Evolutionary conservation across 2,329 filamentous ascomycete genomes (phyloP).

Genomic region (Ascochyta lentis): DNA sequence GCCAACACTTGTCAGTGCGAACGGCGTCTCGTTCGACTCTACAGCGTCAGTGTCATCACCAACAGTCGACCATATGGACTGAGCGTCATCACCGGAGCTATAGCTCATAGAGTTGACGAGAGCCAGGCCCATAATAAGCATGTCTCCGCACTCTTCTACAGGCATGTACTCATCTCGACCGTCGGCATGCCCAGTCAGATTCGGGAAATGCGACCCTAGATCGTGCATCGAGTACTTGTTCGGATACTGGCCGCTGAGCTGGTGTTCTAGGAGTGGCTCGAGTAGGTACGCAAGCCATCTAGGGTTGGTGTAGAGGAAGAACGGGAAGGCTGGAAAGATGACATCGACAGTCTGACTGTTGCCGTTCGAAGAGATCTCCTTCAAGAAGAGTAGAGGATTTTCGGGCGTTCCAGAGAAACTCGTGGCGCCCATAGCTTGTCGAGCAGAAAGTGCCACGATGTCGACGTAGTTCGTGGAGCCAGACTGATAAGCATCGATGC

Average conservation of each 20-base stretch:
- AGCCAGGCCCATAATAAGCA: constrained; percentile 83
- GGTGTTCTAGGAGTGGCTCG: constrained; percentile 81
- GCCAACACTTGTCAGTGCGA: constrained; percentile 59
- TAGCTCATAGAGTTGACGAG: constrained; percentile 77
- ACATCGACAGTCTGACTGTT: constrained; percentile 88
- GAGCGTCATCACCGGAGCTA: constrained; percentile 60
- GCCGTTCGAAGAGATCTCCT: constrained; percentile 85
- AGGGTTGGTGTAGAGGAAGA: constrained; percentile 86
- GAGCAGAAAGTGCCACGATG: constrained; percentile 77
- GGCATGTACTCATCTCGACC: constrained; percentile 78
- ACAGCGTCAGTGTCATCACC: constrained; percentile 39
- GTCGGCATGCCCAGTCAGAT: constrained; percentile 75
- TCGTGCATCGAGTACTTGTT: constrained; percentile 84
- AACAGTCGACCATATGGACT: constrained; percentile 65
- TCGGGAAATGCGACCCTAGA: constrained; percentile 74
- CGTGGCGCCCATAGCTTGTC: constrained; percentile 81
- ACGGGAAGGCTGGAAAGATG: constrained; percentile 85
- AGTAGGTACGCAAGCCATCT: constrained; percentile 80
- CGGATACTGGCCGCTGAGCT: constrained; percentile 81
- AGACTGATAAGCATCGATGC: constrained; percentile 73
- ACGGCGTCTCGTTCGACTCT: constrained; percentile 47
- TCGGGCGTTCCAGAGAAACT: constrained; percentile 75
- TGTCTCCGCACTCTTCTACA: constrained; percentile 79
- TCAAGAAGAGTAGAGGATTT: constrained; percentile 77
- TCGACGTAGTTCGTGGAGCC: constrained; percentile 78